Percentiles rank a stretch among this genome's conserved stretches.
These are phyloP conservation scores for Mycosarcoma mackinlayi DNA, from an alignment of 1,284 basidiomycete genomes.

Conservation along the genomic window DNA sequence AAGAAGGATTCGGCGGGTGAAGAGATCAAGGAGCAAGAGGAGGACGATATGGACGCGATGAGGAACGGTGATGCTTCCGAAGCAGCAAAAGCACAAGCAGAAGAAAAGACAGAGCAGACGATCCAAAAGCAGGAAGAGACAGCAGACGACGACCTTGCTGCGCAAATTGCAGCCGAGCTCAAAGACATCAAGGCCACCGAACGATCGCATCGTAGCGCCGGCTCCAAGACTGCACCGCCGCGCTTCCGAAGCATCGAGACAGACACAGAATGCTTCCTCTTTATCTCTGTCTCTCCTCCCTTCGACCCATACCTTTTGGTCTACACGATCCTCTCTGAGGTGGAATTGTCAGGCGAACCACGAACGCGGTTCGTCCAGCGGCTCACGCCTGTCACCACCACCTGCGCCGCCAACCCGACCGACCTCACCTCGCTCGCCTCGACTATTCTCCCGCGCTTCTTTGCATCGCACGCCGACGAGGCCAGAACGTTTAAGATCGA, in stretches of 20 bases:
- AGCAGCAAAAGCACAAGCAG: background rate
- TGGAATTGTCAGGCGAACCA: constrained; percentile 50
- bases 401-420: constrained; percentile 33
- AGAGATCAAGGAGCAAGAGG: background rate
- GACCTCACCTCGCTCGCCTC: constrained; percentile 28
- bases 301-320: constrained; percentile 43
- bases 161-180: constrained; percentile 60
- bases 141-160: constrained; percentile 55
- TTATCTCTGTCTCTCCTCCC: constrained; percentile 37
- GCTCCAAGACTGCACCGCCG: background rate
- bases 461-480: constrained; percentile 13
- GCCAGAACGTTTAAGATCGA: constrained; percentile 56
- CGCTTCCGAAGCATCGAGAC: constrained; percentile 48
- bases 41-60: constrained; percentile 53
- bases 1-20: background rate
- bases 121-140: background rate
- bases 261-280: constrained; percentile 53
- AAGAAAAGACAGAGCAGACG: background rate
- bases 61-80: constrained; percentile 39
- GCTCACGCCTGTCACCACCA: constrained; percentile 41
- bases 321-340: constrained; percentile 49
- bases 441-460: constrained; percentile 32
- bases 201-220: background rate
- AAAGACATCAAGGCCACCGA: constrained; percentile 42
- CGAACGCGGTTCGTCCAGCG: constrained; percentile 51